These are phyloP conservation scores for Saprolegnia parasitica DNA, from an alignment of 352 stramenopile species.

Conservation along the genomic window DNA sequence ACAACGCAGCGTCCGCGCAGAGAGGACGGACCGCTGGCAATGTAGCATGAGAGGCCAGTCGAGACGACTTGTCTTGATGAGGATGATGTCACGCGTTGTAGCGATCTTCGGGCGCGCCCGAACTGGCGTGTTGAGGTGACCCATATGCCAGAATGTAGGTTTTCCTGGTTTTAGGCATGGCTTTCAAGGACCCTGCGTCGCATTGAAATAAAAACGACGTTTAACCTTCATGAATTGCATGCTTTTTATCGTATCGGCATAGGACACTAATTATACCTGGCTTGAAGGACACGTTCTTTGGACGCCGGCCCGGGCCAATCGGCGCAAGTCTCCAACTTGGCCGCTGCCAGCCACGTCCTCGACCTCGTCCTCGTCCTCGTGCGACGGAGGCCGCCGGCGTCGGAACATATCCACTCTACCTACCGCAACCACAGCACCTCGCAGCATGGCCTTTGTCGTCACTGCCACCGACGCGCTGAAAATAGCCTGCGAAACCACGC, in stretches of 20 bases:
- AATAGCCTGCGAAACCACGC: conserved; percentile 6
- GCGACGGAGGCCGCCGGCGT: background rate
- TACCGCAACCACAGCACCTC: background rate
- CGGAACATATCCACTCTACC: background rate
- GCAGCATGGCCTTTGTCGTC: conserved; percentile 1
- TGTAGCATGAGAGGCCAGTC: too few species aligned
- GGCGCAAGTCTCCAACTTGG: background rate
- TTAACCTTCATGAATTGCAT: too few species aligned
- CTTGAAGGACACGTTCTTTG: background rate
- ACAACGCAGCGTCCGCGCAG: too few species aligned
- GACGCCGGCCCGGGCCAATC: background rate
- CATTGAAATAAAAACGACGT: too few species aligned
- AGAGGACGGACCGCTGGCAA: too few species aligned
- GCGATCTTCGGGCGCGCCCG: background rate
- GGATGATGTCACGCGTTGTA: too few species aligned
- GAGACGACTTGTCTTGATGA: too few species aligned
- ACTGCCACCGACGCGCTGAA: background rate
- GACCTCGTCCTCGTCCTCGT: conserved; percentile 4
- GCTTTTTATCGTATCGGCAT: too few species aligned
- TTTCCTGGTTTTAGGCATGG: background rate
- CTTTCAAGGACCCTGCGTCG: background rate
- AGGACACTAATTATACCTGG: background rate
- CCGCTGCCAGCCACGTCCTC: background rate
- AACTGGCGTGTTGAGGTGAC: background rate
- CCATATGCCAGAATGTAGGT: background rate